phyloP scores from a whole-genome alignment of 805 yeast genomes.

The Wickerhamomyces alni region DNA sequence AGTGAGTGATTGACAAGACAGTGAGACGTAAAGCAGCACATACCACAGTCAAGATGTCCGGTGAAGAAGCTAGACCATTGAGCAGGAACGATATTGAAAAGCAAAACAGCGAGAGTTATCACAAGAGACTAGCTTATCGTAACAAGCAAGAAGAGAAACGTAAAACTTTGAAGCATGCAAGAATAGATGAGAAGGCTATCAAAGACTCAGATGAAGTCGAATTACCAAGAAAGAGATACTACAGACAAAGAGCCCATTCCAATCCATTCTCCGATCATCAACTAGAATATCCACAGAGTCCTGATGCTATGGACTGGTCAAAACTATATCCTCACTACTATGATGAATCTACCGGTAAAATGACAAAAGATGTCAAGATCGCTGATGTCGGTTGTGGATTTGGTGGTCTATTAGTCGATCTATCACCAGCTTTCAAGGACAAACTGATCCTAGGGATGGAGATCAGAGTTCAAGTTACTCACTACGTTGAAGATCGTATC shows the following conservation, averaged over 20 bases:
- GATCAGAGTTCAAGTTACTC: constrained; percentile 95
- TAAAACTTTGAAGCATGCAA: constrained; percentile 39
- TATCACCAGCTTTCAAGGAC: constrained; percentile 73
- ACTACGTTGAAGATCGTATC: constrained; percentile 93
- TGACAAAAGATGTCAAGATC: constrained; percentile 61
- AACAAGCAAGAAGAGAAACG: constrained; percentile 44
- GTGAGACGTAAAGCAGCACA: background rate
- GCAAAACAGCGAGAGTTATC: constrained; percentile 17
- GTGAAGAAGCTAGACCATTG: constrained; percentile 2
- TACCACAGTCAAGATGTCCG: background rate
- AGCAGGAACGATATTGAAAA: constrained; percentile 18
- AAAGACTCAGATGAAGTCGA: constrained; percentile 27
- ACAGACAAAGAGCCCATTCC: constrained; percentile 96
- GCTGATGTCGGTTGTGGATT: constrained; percentile 98
- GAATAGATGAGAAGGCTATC: constrained; percentile 31
- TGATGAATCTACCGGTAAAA: constrained; percentile 33
- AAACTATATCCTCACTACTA: constrained; percentile 60
- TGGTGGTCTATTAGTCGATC: constrained; percentile 81
- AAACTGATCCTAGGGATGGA: constrained; percentile 89
- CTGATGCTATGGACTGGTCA: constrained; percentile 84
- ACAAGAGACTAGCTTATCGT: constrained; percentile 34
- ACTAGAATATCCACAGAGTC: constrained; percentile 79
- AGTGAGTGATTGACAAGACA: background rate
- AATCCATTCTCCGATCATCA: constrained; percentile 96
- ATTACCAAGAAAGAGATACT: constrained; percentile 79